phyloP scores from a whole-genome alignment of 164 flowering plant genomes.

The Protea cynaroides region DNA sequence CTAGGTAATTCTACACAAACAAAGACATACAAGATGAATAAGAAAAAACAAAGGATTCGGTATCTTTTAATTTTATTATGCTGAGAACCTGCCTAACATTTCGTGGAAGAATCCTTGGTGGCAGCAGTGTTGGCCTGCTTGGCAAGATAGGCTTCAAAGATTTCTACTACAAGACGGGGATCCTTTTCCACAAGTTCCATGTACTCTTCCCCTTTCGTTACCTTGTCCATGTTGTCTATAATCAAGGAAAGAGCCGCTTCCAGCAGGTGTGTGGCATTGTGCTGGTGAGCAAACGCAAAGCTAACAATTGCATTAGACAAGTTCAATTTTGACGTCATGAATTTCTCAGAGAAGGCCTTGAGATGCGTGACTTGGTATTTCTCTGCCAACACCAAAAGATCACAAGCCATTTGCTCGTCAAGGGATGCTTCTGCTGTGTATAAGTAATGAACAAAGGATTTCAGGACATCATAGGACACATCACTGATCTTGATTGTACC shows the following conservation, averaged over 20 bases:
- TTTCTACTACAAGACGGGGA: slow-evolving; percentile 76
- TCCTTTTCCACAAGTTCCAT: slow-evolving; percentile 72
- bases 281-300: slow-evolving; percentile 81
- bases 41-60: too few species aligned
- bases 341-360: slow-evolving; percentile 69
- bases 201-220: slow-evolving; percentile 61
- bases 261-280: slow-evolving; percentile 58
- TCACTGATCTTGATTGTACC: slow-evolving; percentile 75
- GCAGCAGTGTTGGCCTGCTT: slow-evolving; percentile 73
- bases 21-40: too few species aligned
- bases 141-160: slow-evolving; percentile 74
- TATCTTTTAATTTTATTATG: too few species aligned
- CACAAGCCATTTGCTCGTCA: slow-evolving; percentile 68
- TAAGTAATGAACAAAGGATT: slow-evolving; percentile 60
- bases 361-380: slow-evolving; percentile 86
- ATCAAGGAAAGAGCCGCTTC: slow-evolving; percentile 57
- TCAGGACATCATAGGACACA: slow-evolving; percentile 65
- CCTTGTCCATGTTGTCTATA: slow-evolving; percentile 71
- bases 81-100: not conserved
- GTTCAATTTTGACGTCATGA: slow-evolving; percentile 59
- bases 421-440: slow-evolving; percentile 82
- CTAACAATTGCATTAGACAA: slow-evolving; percentile 54
- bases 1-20: too few species aligned
- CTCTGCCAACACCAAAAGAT: slow-evolving; percentile 72
- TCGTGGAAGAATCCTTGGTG: not conserved